Percentiles rank a stretch among this genome's conserved stretches.
Evolutionary conservation across 1,284 basidiomycete species (phyloP).

Genomic region (Rugosomyces carneus): DNA sequence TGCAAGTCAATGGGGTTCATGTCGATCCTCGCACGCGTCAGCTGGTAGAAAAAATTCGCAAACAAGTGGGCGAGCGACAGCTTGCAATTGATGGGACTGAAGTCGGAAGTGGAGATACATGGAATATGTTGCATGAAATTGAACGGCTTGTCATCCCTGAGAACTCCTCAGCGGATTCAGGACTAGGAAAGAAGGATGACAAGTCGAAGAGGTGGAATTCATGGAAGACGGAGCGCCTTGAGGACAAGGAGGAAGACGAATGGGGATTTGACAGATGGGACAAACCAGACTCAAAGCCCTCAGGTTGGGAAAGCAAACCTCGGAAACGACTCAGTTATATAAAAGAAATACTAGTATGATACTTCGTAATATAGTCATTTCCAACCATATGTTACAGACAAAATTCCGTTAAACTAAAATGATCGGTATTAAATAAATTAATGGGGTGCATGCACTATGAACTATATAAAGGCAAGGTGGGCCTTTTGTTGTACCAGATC

Average conservation of each 20-base stretch:
- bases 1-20: conserved; percentile 71
- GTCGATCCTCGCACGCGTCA: conserved; percentile 55
- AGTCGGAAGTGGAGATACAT: conserved; percentile 34
- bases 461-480: neutral
- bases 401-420: conserved; percentile 1
- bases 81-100: conserved; percentile 44
- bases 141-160: conserved; percentile 27
- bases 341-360: neutral
- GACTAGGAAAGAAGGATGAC: conserved; percentile 4
- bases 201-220: conserved; percentile 28
- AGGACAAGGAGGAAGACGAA: conserved; percentile 23
- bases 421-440: conserved; percentile 3
- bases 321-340: neutral
- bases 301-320: neutral
- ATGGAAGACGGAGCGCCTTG: conserved; percentile 31
- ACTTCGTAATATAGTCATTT: neutral
- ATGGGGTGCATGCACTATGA: neutral
- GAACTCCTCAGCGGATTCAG: neutral
- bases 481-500: conserved; percentile 5
- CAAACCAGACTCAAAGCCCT: neutral
- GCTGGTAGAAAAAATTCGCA: conserved; percentile 61
- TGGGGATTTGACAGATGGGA: conserved; percentile 41
- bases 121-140: conserved; percentile 33
- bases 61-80: conserved; percentile 51
- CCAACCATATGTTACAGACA: conserved; percentile 1